phyloP scores from a whole-genome alignment of 345 rosid genomes.

The Eucalyptus erythrocorys region DNA sequence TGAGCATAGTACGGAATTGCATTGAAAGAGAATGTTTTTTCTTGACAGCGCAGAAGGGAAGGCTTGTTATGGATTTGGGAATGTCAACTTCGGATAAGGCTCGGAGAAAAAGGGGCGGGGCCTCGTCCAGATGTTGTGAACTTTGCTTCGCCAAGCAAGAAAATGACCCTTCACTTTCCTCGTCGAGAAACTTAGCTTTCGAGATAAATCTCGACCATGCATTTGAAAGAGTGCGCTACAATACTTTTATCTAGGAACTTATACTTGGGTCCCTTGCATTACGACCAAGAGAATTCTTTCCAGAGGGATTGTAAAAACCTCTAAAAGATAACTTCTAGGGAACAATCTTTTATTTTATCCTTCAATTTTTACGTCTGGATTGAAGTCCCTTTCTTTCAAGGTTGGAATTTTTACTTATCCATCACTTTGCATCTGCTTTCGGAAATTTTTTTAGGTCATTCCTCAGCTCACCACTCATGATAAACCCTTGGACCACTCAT shows the following conservation, averaged over 20 bases:
- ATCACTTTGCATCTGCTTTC: neutral
- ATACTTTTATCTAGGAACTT: neutral
- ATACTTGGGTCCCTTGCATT: neutral
- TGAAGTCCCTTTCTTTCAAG: neutral
- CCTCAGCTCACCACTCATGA: neutral
- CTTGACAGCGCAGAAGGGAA: neutral
- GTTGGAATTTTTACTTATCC: neutral
- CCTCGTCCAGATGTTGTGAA: neutral
- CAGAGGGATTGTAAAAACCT: neutral
- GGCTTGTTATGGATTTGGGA: neutral
- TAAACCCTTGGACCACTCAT: neutral
- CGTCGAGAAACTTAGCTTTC: neutral
- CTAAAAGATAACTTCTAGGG: neutral
- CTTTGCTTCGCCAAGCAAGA: neutral
- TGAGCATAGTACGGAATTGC: neutral
- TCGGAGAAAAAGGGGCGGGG: neutral
- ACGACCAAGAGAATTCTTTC: neutral
- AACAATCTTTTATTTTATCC: neutral
- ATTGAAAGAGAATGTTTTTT: neutral
- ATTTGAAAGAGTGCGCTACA: neutral
- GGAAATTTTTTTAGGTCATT: neutral
- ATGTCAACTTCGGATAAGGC: conserved; percentile 3
- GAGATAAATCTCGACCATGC: neutral
- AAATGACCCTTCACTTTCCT: neutral
- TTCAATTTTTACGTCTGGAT: neutral